Base-by-base conservation (phyloP, 495 filamentous ascomycete species). In the Cercophora newfieldiana region DNA sequence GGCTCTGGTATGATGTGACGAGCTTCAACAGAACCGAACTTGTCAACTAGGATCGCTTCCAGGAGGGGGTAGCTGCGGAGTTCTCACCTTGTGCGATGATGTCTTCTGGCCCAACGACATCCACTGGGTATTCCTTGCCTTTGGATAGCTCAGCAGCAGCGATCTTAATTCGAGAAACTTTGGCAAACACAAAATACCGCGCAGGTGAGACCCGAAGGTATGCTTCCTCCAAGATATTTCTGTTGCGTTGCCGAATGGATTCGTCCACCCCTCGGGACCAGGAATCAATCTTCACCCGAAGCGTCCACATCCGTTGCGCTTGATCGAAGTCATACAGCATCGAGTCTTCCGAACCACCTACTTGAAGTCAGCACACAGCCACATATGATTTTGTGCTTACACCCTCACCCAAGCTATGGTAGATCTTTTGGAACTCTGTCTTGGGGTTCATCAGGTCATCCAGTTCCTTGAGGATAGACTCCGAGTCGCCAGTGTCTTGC, bases 201-300 rank as follows among this genome's bases (percentile, higher is more conserved):
- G 21, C 21, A 1, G 70, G 67, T 25, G 72, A 66, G 31, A 71
- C 68, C 19, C 59, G 48, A 14, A 66, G 57, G 53, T 75, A 78
- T 19, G 61, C 64, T 7, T 61, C 63, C 22, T 62, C 50, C 21
- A 78, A 64, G 7, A 68, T 54, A 16, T 67, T 30, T 4, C 75
- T 69, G 47, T 72, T 72, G 5, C 64, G 60, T 47, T 64, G 57
- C n/a, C 71, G 69, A 53, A 68, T 72, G 3, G 2, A 14, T 8
- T 72, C 71, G 21, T 70, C 66, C 3, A 71, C 37, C 4, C 75
- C 72, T 2, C 51, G 18, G 2, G 71, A 72, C 61, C 61, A 68
- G 14, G 61, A 51, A 59, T 75, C 73, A 25, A 72, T 63, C 50
- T 74, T 71, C 47, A 75, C 53, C 28, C 73, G 31, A 24, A 66